Evolutionary conservation across 2,329 filamentous ascomycete genomes (phyloP).

Genomic region (Botrytis aclada): DNA sequence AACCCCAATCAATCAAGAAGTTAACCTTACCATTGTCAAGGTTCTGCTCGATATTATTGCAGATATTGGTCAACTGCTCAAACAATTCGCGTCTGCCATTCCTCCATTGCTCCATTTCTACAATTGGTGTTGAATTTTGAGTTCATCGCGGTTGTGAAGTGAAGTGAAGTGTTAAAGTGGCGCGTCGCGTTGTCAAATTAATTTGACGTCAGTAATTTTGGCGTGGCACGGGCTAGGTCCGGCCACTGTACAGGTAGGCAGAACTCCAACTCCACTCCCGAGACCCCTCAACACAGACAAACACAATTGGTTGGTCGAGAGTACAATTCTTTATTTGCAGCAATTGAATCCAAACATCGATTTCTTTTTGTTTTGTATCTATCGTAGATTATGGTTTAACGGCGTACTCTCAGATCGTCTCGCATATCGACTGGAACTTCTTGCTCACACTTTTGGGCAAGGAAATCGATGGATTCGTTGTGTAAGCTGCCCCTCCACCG

Average conservation of each 20-base stretch:
- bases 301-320: neutral
- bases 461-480: neutral
- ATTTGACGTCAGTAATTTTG: neutral
- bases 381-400: neutral
- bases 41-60: conserved; percentile 27
- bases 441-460: neutral
- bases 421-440: neutral
- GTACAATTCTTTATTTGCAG: neutral
- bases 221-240: neutral
- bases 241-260: neutral
- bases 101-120: conserved; percentile 33
- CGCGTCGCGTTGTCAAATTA: neutral
- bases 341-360: neutral
- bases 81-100: conserved; percentile 30
- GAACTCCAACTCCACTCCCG: neutral
- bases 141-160: conserved; percentile 8
- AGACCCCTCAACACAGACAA: neutral
- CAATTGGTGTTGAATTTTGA: neutral
- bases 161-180: conserved; percentile 3
- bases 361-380: neutral
- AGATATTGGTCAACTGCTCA: conserved; percentile 28
- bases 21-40: conserved; percentile 27
- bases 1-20: neutral
- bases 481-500: neutral
- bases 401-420: neutral